A percentile compares a stretch with the other conserved stretches of the same genome.
These are phyloP conservation scores for Seminavis robusta DNA, from an alignment of 108 stramenopile species.

Conservation along the genomic window DNA sequence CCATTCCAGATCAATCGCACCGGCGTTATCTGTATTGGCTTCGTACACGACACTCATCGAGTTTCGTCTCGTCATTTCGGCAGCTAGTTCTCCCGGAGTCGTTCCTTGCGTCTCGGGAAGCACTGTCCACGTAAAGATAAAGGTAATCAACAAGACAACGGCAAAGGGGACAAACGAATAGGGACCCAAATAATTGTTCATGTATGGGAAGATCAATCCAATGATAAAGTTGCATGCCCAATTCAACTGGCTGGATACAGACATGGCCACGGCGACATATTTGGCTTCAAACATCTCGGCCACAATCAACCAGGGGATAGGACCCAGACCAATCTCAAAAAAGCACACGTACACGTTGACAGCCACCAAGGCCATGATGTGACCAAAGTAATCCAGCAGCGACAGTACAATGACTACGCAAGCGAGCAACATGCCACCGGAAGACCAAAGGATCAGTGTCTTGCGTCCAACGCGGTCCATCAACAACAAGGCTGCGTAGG, in stretches of 20 bases:
- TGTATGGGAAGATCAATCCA: constrained; percentile 84
- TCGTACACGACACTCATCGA: constrained; percentile 45
- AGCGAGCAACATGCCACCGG: constrained; percentile 76
- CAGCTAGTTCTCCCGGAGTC: constrained; percentile 66
- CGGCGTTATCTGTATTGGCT: constrained; percentile 44
- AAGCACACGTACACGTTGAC: constrained; percentile 86
- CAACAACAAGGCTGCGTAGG: constrained; percentile 84
- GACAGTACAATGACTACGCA: constrained; percentile 68
- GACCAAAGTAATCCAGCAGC: constrained; percentile 58
- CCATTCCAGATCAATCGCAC: constrained; percentile 75
- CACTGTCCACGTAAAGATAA: constrained; percentile 51
- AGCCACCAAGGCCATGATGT: constrained; percentile 62
- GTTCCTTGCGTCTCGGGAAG: constrained; percentile 89
- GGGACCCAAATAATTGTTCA: constrained; percentile 67
- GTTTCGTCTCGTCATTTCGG: constrained; percentile 39
- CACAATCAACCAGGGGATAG: constrained; percentile 95
- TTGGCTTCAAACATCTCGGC: constrained; percentile 74
- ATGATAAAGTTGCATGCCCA: constrained; percentile 87
- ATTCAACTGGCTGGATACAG: constrained; percentile 76
- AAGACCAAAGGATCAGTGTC: constrained; percentile 85
- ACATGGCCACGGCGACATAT: constrained; percentile 88
- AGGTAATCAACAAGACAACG: constrained; percentile 49
- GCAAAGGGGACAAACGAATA: constrained; percentile 87
- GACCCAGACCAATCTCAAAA: constrained; percentile 97
- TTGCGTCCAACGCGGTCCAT: constrained; percentile 89